Evolutionary conservation across 495 filamentous ascomycete species (phyloP), one percentile per base, ranked within the genome.

Genomic region (Penicillium riverlandense): DNA sequence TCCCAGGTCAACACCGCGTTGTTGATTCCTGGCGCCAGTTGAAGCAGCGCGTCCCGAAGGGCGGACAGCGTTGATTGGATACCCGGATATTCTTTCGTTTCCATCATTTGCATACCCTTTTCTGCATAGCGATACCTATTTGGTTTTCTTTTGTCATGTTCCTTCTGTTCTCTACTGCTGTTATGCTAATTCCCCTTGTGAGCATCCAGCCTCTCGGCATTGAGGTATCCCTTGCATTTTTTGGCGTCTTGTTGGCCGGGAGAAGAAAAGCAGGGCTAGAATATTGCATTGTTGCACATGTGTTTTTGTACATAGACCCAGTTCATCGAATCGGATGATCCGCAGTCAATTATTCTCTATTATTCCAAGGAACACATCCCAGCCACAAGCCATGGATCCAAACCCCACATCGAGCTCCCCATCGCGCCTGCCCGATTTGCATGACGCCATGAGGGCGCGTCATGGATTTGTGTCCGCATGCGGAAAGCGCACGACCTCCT

Each of bases 11-110:
- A 32, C 60, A 67, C 43, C 60, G 62, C 8, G 61, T 71, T 7
- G 65, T 50, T 11, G 62, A 58, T 41, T 61, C 55, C 30, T 69
- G 66, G 67, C 67, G 69, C 43, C 49, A 70, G 22, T 61, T 70
- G 45, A 67, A 60, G 44, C 55, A 68, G 28, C 66, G 67, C 48
- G 63, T 70, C 69, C 44, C 57, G 63, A 47, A 61, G 48, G 59
- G 38, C 12, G 33, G 37, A 44, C 38, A 35, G 11, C 29, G 34
- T 13, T 29, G 13, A 37, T 36, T 31, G 44, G 32, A 15, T 16
- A 10, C 30, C 32, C 4, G 22, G 22, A 4, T 22, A 0, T 22
- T 22, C 22, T 22, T 22, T 22, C 22, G 2, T 22, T 22, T 22
- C 4, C 22, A 22, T 22, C 22, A 4, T 22, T 22, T 22, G 22